Evolutionary conservation across 805 yeast species (phyloP).

Genomic region (Ogataea angusta): DNA sequence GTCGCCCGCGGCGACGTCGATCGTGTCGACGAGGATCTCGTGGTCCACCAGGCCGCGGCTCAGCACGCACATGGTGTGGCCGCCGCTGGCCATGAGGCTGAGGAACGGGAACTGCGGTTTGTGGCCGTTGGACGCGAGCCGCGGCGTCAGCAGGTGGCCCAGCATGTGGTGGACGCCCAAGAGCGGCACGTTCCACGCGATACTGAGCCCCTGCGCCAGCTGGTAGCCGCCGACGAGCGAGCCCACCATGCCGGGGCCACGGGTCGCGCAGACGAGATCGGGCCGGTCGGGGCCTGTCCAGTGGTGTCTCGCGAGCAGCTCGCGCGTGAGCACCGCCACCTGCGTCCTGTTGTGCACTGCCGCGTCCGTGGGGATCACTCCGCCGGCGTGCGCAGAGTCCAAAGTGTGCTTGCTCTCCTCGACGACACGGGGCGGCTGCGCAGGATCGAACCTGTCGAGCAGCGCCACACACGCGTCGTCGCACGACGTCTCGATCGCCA

Average conservation of each 20-base stretch:
- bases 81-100: constrained; percentile 84
- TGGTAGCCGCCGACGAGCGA: constrained; percentile 79
- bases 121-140: constrained; percentile 43
- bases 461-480: constrained; percentile 93
- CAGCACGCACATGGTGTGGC: constrained; percentile 85
- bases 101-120: constrained; percentile 62
- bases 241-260: constrained; percentile 97
- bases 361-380: constrained; percentile 85
- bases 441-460: constrained; percentile 44
- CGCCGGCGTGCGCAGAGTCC: constrained; percentile 66
- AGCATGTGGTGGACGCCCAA: constrained; percentile 96
- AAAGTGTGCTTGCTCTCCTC: constrained; percentile 65
- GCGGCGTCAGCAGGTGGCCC: constrained; percentile 76
- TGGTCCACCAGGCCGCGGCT: constrained; percentile 62
- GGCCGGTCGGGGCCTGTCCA: constrained; percentile 38
- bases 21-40: constrained; percentile 66
- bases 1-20: constrained; percentile 92
- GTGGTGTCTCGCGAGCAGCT: constrained; percentile 39
- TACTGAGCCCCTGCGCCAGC: constrained; percentile 77
- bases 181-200: constrained; percentile 74
- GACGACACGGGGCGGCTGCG: constrained; percentile 45
- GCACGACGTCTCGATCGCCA: constrained; percentile 91
- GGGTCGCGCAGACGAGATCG: constrained; percentile 81
- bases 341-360: constrained; percentile 68
- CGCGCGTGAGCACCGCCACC: constrained; percentile 49